These are phyloP conservation scores for Fraxinus quadrangulata DNA, from an alignment of 257 asterid genomes.

Conservation along the genomic window DNA sequence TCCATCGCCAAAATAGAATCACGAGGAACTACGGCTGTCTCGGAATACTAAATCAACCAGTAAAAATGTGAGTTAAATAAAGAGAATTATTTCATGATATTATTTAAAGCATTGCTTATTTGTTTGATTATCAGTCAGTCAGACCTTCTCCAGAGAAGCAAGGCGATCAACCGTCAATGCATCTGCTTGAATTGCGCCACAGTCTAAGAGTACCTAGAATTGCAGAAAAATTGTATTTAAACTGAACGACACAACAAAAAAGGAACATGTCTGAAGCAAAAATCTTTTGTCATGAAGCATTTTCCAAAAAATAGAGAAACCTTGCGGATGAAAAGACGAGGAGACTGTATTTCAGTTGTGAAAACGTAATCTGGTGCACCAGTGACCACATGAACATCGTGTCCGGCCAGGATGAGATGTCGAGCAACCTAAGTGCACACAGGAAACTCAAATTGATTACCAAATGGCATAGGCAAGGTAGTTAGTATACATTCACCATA, in stretches of 20 bases:
- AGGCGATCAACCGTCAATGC: slow-evolving; percentile 99
- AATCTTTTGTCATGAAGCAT: background rate
- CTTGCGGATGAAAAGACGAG: slow-evolving; percentile 86
- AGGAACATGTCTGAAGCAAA: background rate
- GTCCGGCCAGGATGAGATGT: slow-evolving; percentile 87
- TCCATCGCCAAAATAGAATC: slow-evolving; percentile 77
- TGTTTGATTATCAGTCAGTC: slow-evolving; percentile 5
- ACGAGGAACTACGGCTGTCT: slow-evolving; percentile 97
- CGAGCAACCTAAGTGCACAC: slow-evolving; percentile 71
- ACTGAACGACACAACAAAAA: background rate
- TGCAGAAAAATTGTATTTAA: slow-evolving; percentile 12
- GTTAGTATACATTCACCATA: background rate
- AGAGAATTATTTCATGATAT: background rate
- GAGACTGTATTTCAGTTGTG: slow-evolving; percentile 78
- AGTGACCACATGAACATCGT: slow-evolving; percentile 92
- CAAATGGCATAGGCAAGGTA: slow-evolving; percentile 14
- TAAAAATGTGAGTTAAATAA: slow-evolving; percentile 14
- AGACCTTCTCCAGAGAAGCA: slow-evolving; percentile 90
- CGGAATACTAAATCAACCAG: slow-evolving; percentile 67
- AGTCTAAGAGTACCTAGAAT: slow-evolving; percentile 78
- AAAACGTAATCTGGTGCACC: slow-evolving; percentile 96
- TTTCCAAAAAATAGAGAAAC: slow-evolving; percentile 35
- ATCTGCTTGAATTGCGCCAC: slow-evolving; percentile 99
- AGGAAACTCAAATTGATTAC: slow-evolving; percentile 11
- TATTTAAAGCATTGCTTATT: background rate